Base-by-base conservation (phyloP, 352 stramenopile species). In the Phytophthora pseudosyringae region DNA sequence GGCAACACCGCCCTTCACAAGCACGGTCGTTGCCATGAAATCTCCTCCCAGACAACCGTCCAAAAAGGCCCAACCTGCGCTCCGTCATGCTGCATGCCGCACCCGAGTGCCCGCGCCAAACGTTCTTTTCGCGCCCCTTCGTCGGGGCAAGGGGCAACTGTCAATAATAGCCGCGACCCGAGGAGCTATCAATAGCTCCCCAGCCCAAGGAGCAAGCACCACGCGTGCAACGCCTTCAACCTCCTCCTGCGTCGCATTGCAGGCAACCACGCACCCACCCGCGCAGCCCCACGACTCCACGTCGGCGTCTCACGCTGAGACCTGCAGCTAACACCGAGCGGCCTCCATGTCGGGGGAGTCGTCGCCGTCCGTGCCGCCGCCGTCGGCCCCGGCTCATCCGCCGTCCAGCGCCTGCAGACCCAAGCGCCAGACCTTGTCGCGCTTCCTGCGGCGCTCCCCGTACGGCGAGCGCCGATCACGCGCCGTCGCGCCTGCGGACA, bases 401-500 rank as follows among this genome's bases (percentile, higher is more conserved):
- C 18, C 54, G 28, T 57, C 76, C 41, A 66, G 60, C 44, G 66
- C 64, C 16, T 87, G 69, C 50, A 69, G 83, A 63, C 81, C 81
- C 21, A 91, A 91, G 68, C 73, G 73, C 6, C 81, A 79, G 49
- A 88, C 73, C 12, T 70, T 90, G 35, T 80, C 81, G 9, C 74
- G 76, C 3, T 89, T 91, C 64, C 76, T 91, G 35, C 68, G 72
- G 10, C 76, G 74, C 45, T 89, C 81, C 16, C 75, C 79, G 59
- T 93, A 90, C 54, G 70, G 77, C 32, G 81, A 90, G 59, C 69
- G 75, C 5, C 80, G 80, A 5, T 91, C 83, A 0, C 73, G 81
- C 13, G 78, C 85, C 3, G 83, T 92, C 0, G 85, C 76, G 1
- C 81, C 85, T 0, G 80, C 80, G 0, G 84, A 91, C 45, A 67